Evolutionary conservation across 805 yeast species (phyloP), one percentile per base, ranked within the genome.

Genomic region (Candida orba): DNA sequence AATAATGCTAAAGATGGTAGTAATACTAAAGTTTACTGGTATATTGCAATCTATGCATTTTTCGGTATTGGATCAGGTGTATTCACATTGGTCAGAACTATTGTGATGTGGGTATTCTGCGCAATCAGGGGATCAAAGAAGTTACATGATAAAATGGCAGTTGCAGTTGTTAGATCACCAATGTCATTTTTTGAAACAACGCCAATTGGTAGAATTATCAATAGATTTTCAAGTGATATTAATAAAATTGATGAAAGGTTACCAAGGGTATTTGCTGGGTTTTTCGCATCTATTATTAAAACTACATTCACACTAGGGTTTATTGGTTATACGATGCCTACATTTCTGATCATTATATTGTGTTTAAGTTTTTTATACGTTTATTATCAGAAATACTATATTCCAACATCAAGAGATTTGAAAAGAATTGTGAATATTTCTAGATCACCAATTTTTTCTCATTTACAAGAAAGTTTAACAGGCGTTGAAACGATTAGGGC

Each of bases 401-500:
- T 81, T 48, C 69, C 78, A 4, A 73, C 87, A 1, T 76, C 89
- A 8, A 73, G 96, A 54, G 95, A 88, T 58, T 67, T 88, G 53
- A 85, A 84, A 58, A 74, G 96, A 54, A 67, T 87, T 41, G 78
- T 76, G 38, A 78, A 84, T 42, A 71, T 79, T 20, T 73, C 91
- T 6, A 73, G 77, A 54, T 77, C 86, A 44, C 96, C 96, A 3
- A 78, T 87, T 15, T 84, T 76, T 66, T 84, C 95, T 0, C 88
- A 84, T 52, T 72, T 89, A 49, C 90, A 85, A 57, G 96, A 89
- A 57, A 79, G 89, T 3, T 64, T 89, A 39, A 73, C 72, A 29
- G 96, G 96, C 12, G 76, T 82, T 20, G 78, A 79, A 39, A 89
- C 95, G 1, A 79, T 89, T 44, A 70, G 83, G 38, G 96, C 96